These are phyloP conservation scores for Cucumis cinereus DNA, from an alignment of 306 rosid genomes.

Conservation along the genomic window DNA sequence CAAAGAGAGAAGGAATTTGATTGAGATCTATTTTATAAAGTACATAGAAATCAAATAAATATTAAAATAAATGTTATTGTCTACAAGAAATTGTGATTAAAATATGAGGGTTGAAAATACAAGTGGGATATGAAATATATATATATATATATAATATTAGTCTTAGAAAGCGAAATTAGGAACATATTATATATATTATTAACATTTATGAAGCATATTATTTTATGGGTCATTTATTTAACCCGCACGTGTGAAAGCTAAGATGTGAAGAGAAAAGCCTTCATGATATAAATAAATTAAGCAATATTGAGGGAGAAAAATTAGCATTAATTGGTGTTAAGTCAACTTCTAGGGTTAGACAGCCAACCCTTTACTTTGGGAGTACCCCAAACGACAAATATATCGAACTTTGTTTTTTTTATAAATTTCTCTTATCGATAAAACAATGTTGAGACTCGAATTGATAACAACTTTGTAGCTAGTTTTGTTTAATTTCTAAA, in stretches of 20 bases:
- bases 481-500: too few relatives aligned
- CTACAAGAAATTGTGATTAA: not conserved
- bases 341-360: constrained; percentile 1
- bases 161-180: not conserved
- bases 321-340: not conserved
- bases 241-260: not conserved
- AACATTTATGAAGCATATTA: not conserved
- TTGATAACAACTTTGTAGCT: too few relatives aligned
- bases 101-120: not conserved
- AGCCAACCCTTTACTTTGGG: not conserved
- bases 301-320: not conserved
- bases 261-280: not conserved
- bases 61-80: not conserved
- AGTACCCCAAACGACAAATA: not conserved
- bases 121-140: not conserved
- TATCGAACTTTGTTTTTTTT: too few relatives aligned
- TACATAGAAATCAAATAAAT: not conserved
- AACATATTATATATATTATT: not conserved
- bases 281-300: not conserved
- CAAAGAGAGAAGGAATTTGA: not conserved
- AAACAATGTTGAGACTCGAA: too few relatives aligned
- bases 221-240: not conserved
- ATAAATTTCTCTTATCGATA: too few relatives aligned
- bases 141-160: not conserved
- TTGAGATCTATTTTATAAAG: not conserved